Conservation (phyloP, 768 basidiomycete species). For the Stropharia rugosoannulata region DNA sequence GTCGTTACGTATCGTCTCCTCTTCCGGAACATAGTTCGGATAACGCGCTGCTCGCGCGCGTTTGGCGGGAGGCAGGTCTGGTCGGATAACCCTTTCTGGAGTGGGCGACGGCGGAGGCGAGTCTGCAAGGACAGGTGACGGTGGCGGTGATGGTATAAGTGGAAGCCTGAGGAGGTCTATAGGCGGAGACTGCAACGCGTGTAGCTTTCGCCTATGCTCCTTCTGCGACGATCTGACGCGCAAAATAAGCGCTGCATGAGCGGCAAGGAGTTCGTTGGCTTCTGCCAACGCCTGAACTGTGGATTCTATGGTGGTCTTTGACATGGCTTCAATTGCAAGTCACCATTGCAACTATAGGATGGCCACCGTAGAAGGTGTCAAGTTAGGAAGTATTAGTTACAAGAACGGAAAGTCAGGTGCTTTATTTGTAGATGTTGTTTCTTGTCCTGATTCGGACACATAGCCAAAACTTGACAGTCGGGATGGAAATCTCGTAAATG, state of each 20-base stretch:
- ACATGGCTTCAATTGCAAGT: neutral
- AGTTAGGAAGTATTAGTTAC: too few relatives aligned
- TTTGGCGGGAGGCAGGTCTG: constrained; percentile 63
- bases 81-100: constrained; percentile 32
- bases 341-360: too few relatives aligned
- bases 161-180: constrained; percentile 55
- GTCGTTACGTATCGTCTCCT: constrained; percentile 96
- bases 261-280: constrained; percentile 64
- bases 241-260: constrained; percentile 57
- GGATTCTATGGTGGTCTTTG: constrained; percentile 19
- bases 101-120: constrained; percentile 42
- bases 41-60: constrained; percentile 70
- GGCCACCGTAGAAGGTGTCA: too few relatives aligned
- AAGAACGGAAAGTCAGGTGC: too few relatives aligned
- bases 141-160: constrained; percentile 55
- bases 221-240: constrained; percentile 58
- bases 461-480: too few relatives aligned
- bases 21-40: constrained; percentile 83
- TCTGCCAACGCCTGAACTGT: constrained; percentile 54
- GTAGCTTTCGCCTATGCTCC: constrained; percentile 54
- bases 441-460: too few relatives aligned
- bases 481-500: too few relatives aligned
- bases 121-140: constrained; percentile 49
- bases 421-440: too few relatives aligned
- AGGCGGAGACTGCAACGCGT: constrained; percentile 53